Conservation (phyloP, 1,284 basidiomycete species). For the Pascua guehoae region DNA sequence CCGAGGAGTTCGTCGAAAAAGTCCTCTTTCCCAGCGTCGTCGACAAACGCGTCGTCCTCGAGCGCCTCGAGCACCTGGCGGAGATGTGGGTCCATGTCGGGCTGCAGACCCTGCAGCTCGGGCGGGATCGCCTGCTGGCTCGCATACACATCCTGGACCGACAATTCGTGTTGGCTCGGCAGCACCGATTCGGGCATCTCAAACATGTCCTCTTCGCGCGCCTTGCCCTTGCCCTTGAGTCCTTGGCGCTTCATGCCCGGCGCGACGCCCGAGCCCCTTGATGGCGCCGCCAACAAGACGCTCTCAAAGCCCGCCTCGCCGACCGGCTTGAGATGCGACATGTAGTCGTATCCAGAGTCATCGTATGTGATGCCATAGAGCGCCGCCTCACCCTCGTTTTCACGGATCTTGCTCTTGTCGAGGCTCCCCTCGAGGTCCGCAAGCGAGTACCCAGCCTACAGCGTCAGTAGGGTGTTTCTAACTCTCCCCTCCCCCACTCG, state of each 20-base stretch:
- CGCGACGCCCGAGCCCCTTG: constrained; percentile 47
- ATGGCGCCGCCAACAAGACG: constrained; percentile 66
- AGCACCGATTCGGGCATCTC: constrained; percentile 66
- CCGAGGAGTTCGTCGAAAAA: constrained; percentile 37
- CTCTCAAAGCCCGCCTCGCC: constrained; percentile 65
- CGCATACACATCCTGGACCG: constrained; percentile 61
- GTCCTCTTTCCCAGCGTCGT: constrained; percentile 61
- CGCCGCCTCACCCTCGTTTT: constrained; percentile 75
- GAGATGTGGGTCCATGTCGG: constrained; percentile 94
- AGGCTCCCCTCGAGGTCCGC: constrained; percentile 55
- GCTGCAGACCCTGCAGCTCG: constrained; percentile 84
- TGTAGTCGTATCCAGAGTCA: constrained; percentile 98
- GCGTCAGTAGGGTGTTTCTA: constrained; percentile 43
- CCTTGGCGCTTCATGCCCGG: constrained; percentile 36
- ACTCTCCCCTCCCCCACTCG: neutral
- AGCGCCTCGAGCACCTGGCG: constrained; percentile 90
- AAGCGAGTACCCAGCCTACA: constrained; percentile 49
- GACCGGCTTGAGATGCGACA: constrained; percentile 85
- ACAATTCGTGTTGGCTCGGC: constrained; percentile 68
- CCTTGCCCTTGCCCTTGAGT: constrained; percentile 33
- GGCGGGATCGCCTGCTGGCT: constrained; percentile 67
- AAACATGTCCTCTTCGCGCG: constrained; percentile 37
- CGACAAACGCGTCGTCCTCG: constrained; percentile 91
- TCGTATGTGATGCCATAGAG: constrained; percentile 92
- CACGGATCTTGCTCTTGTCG: constrained; percentile 35